These are phyloP conservation scores for Ricinus communis DNA, from an alignment of 345 rosid species.

Conservation along the genomic window DNA sequence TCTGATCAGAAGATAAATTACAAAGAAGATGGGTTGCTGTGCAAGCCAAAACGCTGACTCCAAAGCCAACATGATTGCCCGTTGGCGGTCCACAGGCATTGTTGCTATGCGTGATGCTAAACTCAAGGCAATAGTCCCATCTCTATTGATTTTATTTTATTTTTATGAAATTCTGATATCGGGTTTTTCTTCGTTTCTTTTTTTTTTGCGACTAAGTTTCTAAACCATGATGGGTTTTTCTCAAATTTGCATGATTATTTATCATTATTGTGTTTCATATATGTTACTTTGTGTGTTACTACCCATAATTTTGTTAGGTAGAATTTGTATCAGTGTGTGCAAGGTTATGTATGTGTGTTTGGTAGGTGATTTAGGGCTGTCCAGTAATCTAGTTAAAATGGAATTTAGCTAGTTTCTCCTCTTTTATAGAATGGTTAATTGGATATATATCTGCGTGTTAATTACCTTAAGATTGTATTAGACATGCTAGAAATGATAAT, in stretches of 20 bases:
- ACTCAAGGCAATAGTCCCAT: slow-evolving; percentile 61
- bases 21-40: slow-evolving; percentile 68
- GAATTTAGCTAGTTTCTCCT: not conserved
- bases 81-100: slow-evolving; percentile 97
- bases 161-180: too few relatives aligned
- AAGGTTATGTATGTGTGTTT: not conserved
- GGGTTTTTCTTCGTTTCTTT: too few relatives aligned
- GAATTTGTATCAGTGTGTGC: not conserved
- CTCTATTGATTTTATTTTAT: not conserved
- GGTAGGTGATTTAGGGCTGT: not conserved
- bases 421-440: not conserved
- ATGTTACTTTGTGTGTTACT: not conserved
- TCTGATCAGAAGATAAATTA: not conserved
- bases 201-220: too few relatives aligned
- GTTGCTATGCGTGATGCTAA: slow-evolving; percentile 87
- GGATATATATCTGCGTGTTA: not conserved
- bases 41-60: slow-evolving; percentile 65
- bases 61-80: slow-evolving; percentile 61
- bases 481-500: not conserved
- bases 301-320: not conserved
- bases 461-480: not conserved
- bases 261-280: not conserved
- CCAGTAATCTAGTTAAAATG: not conserved
- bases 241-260: not conserved
- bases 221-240: not conserved